phyloP scores from a whole-genome alignment of 306 rosid species.

The Begonia loranthoides region DNA sequence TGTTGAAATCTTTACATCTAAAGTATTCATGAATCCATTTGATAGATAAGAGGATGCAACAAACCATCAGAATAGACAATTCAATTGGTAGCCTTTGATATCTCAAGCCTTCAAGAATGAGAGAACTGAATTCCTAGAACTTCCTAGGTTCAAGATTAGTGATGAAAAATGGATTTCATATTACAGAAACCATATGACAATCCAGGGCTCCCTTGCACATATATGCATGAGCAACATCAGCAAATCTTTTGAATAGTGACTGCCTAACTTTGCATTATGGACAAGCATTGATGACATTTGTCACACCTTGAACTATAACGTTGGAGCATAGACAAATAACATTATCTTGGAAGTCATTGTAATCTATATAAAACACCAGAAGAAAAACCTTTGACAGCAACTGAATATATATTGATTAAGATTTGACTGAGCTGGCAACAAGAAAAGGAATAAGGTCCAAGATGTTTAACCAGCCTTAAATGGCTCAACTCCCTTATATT shows the following conservation, averaged over 20 bases:
- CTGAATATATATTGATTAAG: too few species aligned
- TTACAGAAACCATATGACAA: constrained; percentile 45
- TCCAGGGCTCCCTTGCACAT: constrained; percentile 75
- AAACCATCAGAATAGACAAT: too few species aligned
- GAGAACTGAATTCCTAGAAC: constrained; percentile 58
- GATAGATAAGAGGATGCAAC: too few species aligned
- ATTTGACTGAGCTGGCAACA: too few species aligned
- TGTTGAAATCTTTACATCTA: too few species aligned
- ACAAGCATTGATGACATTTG: constrained; percentile 70
- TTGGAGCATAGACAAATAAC: constrained; percentile 41
- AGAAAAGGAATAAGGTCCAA: too few species aligned
- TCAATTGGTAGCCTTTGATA: constrained; percentile 33
- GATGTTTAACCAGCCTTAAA: too few species aligned
- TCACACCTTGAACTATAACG: constrained; percentile 77
- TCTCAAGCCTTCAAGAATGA: constrained; percentile 51
- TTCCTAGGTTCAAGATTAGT: constrained; percentile 61
- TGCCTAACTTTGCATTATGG: constrained; percentile 63
- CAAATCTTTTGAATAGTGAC: constrained; percentile 63
- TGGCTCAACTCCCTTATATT: too few species aligned
- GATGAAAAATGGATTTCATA: constrained; percentile 91
- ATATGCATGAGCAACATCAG: constrained; percentile 69
- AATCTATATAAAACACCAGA: constrained; percentile 62
- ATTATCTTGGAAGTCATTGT: constrained; percentile 18
- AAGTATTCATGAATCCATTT: too few species aligned
- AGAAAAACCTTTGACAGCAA: constrained; percentile 59